phyloP scores from a whole-genome alignment of 345 rosid species.

The Geranium brycei region DNA sequence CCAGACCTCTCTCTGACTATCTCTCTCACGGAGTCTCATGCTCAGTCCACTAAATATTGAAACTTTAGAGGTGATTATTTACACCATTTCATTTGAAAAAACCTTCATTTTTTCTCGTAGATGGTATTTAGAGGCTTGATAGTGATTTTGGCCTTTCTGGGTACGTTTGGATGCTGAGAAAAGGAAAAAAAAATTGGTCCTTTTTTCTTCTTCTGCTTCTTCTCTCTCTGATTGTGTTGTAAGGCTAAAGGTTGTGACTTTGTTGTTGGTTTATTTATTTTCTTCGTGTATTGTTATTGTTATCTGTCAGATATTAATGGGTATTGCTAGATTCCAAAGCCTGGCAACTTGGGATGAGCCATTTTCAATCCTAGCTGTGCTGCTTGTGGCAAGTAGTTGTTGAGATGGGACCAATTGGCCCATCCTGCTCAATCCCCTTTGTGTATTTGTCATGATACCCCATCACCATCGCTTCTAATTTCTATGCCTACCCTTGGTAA shows the following conservation, averaged over 20 bases:
- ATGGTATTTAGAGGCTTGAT: too few relatives aligned
- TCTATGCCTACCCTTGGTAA: constrained; percentile 31
- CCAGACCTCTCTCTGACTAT: not conserved
- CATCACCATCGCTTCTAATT: constrained; percentile 44
- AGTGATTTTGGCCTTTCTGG: not conserved
- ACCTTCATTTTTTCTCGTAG: too few relatives aligned
- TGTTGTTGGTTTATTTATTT: not conserved
- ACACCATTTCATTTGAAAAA: too few relatives aligned
- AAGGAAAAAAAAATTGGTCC: too few relatives aligned
- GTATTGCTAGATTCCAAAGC: constrained; percentile 25
- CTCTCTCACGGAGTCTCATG: not conserved
- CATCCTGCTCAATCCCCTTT: constrained; percentile 15
- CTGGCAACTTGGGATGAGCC: constrained; percentile 23
- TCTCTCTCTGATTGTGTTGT: not conserved
- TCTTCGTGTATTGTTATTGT: not conserved
- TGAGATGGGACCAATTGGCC: constrained; percentile 39
- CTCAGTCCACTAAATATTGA: not conserved
- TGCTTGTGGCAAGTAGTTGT: constrained; percentile 25
- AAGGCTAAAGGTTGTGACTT: not conserved
- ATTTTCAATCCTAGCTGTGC: constrained; percentile 33
- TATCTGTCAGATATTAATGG: constrained; percentile 27
- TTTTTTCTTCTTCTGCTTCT: not conserved
- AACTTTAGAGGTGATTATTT: not conserved
- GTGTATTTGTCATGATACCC: constrained; percentile 34
- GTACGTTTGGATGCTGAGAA: not conserved